phyloP scores from a whole-genome alignment of 345 rosid species.

The Aegle marmelos region DNA sequence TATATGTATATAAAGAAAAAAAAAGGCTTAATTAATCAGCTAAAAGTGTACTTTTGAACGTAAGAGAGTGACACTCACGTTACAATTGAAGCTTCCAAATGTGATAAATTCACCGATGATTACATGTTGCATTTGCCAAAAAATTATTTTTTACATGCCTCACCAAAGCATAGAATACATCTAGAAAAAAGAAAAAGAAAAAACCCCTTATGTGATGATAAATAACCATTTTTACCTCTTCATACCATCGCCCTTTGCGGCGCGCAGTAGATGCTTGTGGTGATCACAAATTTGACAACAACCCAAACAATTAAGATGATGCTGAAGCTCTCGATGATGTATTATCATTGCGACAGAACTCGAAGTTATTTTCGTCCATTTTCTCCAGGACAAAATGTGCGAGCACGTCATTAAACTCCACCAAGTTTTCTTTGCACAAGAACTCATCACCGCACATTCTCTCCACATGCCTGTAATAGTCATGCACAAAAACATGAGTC shows the following conservation, averaged over 20 bases:
- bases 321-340: slow-evolving; percentile 17
- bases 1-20: too few relatives aligned
- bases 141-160: slow-evolving; percentile 22
- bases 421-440: slow-evolving; percentile 74
- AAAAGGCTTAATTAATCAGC: background rate
- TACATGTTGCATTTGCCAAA: background rate
- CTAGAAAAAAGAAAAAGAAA: background rate
- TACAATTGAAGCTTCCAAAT: slow-evolving; percentile 5
- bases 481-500: slow-evolving; percentile 86
- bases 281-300: background rate
- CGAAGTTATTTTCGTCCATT: slow-evolving; percentile 57
- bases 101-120: slow-evolving; percentile 6
- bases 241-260: background rate
- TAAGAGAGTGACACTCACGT: background rate
- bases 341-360: slow-evolving; percentile 45
- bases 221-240: slow-evolving; percentile 13
- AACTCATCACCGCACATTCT: slow-evolving; percentile 78
- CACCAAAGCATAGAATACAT: background rate
- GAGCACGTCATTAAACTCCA: slow-evolving; percentile 58
- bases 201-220: background rate
- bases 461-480: slow-evolving; percentile 79
- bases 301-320: background rate
- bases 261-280: background rate
- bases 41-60: background rate
- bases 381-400: slow-evolving; percentile 90